Conservation (phyloP, 306 rosid genomes). For the Inga laurina region DNA sequence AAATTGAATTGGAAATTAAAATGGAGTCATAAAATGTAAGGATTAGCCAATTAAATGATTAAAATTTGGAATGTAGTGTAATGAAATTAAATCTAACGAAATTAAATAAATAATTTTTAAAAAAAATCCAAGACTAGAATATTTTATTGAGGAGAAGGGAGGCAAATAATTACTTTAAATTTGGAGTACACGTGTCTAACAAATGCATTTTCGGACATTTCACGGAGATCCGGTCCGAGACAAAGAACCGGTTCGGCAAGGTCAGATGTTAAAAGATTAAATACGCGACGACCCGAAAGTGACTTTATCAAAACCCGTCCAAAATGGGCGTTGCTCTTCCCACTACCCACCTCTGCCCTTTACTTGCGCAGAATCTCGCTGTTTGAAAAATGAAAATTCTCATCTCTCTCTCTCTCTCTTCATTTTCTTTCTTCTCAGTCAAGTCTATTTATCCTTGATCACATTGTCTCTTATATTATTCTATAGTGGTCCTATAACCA, state of each 20-base stretch:
- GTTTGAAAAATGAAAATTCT: background rate
- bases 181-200: background rate
- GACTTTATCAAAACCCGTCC: conserved; percentile 17
- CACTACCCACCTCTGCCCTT: background rate
- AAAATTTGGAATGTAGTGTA: no score
- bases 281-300: conserved; percentile 57
- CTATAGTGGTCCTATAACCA: background rate
- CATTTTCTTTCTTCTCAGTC: background rate
- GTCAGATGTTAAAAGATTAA: conserved; percentile 25
- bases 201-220: background rate
- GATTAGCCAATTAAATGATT: no score
- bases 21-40: no score
- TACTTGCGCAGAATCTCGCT: conserved; percentile 40
- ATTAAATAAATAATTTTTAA: no score
- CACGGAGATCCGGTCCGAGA: background rate
- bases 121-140: background rate
- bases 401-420: background rate
- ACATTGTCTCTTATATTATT: background rate
- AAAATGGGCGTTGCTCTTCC: background rate
- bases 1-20: no score
- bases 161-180: background rate
- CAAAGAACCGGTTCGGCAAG: background rate
- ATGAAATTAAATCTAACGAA: no score
- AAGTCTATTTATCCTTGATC: background rate
- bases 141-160: background rate